Base-by-base conservation (phyloP, 164 flowering plant species). In the Dillenia suffruticosa region DNA sequence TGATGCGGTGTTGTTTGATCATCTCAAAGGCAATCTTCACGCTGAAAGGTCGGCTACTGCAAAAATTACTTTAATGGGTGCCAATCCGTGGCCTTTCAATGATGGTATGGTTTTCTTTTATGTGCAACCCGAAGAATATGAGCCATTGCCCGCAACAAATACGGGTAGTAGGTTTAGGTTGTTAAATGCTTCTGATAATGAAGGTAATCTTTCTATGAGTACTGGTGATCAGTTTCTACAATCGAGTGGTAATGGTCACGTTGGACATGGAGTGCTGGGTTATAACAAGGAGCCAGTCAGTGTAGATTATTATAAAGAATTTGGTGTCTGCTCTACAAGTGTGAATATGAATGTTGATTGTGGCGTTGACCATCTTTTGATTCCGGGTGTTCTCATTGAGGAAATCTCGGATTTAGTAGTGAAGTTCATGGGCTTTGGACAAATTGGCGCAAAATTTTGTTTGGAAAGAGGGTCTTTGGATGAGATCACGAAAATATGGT, bases 31-130 rank as follows among this genome's bases (percentile, higher is more conserved):
- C 44, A 79, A 72, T 72, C 77, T 82, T 46, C 97, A 94, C 68
- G 61, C 55, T 14, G 72, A 77, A 70, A 84, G 84, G 71, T 75
- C 72, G 44, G 70, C 79, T 51, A 67, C 78, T 65, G 96, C 96
- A 1, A 79, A 85, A 71, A 67, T 71, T 54, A 91, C 99, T 8
- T 79, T 94, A 17, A 54, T 92, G 14, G 76, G 77, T 17, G 72
- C 81, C 9, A 86, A 83, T 51, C 99, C 96, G 0, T 95, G 95
- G 95, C 99, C 99, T 46, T 95, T 95, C 51, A 83, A 76, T 80
- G 99, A 95, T 73, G 99, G 99, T 16, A 74, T 87, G 60, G 65
- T 79, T 55, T 95, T 95, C 87, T 91, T 91, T 63, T 67, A 78
- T 65, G 73, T 62, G 63, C 63, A 70, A 3, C n/a, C 50, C 50